Base-by-base conservation (phyloP, 495 filamentous ascomycete species). In the Penicillium simplicissimum region DNA sequence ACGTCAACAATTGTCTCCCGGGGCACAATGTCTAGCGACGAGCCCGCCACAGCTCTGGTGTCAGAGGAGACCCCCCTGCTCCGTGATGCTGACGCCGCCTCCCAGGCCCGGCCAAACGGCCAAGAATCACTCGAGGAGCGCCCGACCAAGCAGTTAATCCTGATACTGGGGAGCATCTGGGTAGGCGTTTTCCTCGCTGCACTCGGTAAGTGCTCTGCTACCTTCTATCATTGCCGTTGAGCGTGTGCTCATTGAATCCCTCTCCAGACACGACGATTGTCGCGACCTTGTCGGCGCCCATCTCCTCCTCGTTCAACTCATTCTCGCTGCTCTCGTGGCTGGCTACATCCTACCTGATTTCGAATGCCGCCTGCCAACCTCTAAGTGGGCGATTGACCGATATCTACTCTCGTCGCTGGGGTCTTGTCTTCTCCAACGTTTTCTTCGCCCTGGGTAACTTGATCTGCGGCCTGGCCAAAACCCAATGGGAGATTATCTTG, bases 291-390 rank as follows among this genome's bases (percentile, higher is more conserved):
- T 87, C 90, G 4, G 92, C 86, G 3, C 91, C 93, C 11, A 96
- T 97, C 57, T 90, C 91, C 15, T 88, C 86, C 58, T 89, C 90
- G 17, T 97, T 97, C 74, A 81, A 87, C 52, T 96, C 91, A 1
- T 82, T 96, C 45, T 87, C 86, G n/a, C 76, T 95, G 28, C 79
- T 96, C 45, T 94, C 92, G 6, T 97, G 93, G 93, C 86, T 97
- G 13, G 94, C 92, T 3, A 90, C 90, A 4, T 86, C 91, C 25
- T 97, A 96, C 72, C 84, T 97, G 33, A 93, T 97, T 63, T 88
- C 94, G 51, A 96, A 94, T 74, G 91, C 93, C 7, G 91, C 91
- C 2, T 88, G 86, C 52, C 93, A 97, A 63, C 93, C 94, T 3
- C 76, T 97, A 13, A 89, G 88, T 52, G 94, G 94, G 17, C 84